Evolutionary conservation across 2,329 filamentous ascomycete genomes (phyloP).

Genomic region (Microdochium trichocladiopsis): DNA sequence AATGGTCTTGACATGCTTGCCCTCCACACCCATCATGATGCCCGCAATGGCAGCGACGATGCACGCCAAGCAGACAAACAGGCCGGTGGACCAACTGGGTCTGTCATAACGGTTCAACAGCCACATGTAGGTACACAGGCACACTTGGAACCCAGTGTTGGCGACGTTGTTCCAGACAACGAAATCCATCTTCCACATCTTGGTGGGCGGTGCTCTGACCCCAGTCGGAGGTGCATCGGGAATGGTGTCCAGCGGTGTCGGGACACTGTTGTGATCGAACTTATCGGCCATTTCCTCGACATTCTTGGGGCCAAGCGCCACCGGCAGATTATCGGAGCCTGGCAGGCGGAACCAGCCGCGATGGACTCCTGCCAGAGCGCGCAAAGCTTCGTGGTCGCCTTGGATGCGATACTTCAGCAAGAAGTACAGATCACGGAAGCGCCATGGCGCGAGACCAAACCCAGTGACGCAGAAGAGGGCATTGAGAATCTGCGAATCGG

Average conservation of each 20-base stretch:
- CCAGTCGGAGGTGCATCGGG: conserved; percentile 66
- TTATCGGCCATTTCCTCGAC: conserved; percentile 30
- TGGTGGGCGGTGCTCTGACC: conserved; percentile 58
- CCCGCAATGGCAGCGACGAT: conserved; percentile 63
- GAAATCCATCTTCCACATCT: conserved; percentile 70
- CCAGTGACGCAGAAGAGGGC: conserved; percentile 81
- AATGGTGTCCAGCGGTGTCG: conserved; percentile 56
- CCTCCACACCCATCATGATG: conserved; percentile 63
- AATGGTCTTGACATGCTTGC: conserved; percentile 62
- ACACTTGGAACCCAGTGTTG: conserved; percentile 73
- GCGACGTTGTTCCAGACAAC: conserved; percentile 71
- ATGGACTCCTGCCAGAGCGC: conserved; percentile 68
- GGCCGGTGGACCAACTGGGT: conserved; percentile 73
- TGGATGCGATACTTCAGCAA: conserved; percentile 56
- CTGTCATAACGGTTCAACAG: conserved; percentile 63
- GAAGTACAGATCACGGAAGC: conserved; percentile 73
- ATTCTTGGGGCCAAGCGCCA: conserved; percentile 44
- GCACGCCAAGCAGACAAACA: conserved; percentile 71
- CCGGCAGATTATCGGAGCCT: conserved; percentile 53
- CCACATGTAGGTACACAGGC: conserved; percentile 79
- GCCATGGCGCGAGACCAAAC: conserved; percentile 79
- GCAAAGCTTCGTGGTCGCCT: conserved; percentile 48
- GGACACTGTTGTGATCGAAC: conserved; percentile 41
- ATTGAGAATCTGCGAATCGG: conserved; percentile 76
- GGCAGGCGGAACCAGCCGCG: conserved; percentile 67